These are phyloP conservation scores for Lindgomyces ingoldianus DNA, from an alignment of 495 filamentous ascomycete species.

Conservation along the genomic window DNA sequence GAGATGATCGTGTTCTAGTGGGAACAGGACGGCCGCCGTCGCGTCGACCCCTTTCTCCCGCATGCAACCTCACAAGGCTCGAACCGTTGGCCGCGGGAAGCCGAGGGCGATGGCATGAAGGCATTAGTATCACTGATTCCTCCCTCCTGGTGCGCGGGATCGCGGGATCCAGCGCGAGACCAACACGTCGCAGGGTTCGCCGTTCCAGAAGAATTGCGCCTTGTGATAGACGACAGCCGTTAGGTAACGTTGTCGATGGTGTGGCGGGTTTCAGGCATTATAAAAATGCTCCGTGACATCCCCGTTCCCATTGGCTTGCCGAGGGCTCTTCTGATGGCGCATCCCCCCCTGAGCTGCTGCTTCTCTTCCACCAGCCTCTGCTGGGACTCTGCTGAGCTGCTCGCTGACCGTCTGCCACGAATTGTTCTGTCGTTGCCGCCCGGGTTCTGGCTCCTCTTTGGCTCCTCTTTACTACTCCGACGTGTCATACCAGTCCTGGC, in stretches of 20 bases:
- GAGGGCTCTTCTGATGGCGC: neutral
- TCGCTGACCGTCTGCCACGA: constrained; percentile 1
- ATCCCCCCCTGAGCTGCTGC: constrained; percentile 8
- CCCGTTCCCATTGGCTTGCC: neutral
- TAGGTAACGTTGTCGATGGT: neutral
- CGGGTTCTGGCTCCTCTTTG: constrained; percentile 16
- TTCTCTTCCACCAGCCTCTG: neutral
- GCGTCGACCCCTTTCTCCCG: neutral
- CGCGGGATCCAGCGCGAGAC: neutral
- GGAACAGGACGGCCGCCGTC: neutral
- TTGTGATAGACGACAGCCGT: neutral
- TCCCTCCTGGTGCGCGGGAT: neutral
- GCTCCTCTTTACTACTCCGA: constrained; percentile 3
- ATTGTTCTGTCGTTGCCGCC: constrained; percentile 7
- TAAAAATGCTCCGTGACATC: neutral
- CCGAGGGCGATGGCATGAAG: neutral
- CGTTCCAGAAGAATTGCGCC: constrained; percentile 14
- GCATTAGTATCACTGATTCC: neutral
- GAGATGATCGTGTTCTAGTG: neutral
- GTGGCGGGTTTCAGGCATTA: constrained; percentile 7
- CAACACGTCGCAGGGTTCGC: neutral
- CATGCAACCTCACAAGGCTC: neutral
- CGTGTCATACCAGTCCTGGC: constrained; percentile 19
- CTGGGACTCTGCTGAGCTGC: neutral
- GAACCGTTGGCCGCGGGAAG: neutral